phyloP scores from a whole-genome alignment of 2,329 filamentous ascomycete genomes.

The Penicillium hordei region DNA sequence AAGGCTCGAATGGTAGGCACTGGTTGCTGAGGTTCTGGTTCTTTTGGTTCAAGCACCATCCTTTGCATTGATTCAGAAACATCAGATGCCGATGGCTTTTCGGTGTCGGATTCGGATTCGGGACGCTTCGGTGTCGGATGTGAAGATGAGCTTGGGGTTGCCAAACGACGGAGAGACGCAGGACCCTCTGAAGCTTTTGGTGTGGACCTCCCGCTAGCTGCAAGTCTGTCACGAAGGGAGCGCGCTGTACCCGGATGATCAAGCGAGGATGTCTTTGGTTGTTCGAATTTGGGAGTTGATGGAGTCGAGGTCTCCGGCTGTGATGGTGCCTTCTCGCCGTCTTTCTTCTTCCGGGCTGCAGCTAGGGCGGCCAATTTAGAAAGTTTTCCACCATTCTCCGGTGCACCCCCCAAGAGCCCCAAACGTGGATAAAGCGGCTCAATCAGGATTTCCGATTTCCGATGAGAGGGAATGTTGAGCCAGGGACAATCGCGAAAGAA shows the following conservation, averaged over 20 bases:
- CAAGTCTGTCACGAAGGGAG: constrained; percentile 43
- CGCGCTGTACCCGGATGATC: constrained; percentile 29
- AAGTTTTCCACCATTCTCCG: constrained; percentile 64
- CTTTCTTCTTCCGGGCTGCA: constrained; percentile 80
- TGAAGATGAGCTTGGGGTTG: constrained; percentile 18
- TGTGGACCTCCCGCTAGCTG: constrained; percentile 29
- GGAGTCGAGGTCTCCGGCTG: constrained; percentile 6
- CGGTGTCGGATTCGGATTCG: constrained; percentile 18
- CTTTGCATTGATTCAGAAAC: constrained; percentile 3
- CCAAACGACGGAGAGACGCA: constrained; percentile 23
- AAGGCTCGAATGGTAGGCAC: constrained; percentile 41
- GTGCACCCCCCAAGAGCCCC: constrained; percentile 75
- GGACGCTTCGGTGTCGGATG: constrained; percentile 21
- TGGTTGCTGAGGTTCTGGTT: constrained; percentile 17
- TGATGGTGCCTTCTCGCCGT: constrained; percentile 57
- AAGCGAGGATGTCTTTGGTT: constrained; percentile 9
- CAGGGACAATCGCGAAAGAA: constrained; percentile 87
- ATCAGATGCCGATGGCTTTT: constrained; percentile 6
- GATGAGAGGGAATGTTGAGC: constrained; percentile 68
- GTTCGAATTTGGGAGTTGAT: constrained; percentile 9
- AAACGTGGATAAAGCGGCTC: constrained; percentile 59
- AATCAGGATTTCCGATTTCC: constrained; percentile 63
- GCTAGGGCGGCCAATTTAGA: constrained; percentile 91
- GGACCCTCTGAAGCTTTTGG: constrained; percentile 26
- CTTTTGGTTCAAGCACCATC: constrained; percentile 4